Base-by-base conservation (phyloP, 257 asterid species). In the Solanum pimpinellifolium region DNA sequence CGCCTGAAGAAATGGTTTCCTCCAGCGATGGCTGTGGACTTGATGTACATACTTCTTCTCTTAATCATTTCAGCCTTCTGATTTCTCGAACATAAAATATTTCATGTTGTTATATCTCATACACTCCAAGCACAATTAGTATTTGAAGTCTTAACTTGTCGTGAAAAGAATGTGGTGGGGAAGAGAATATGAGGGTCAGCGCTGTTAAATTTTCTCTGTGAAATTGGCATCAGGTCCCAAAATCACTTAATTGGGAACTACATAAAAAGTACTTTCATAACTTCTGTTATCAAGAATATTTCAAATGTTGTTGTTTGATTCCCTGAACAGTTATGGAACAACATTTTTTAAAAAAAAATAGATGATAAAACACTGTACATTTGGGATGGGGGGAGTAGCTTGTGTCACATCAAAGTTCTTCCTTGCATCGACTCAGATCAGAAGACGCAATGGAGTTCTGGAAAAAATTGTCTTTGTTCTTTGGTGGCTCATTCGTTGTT, bases 1-100 rank as follows among this genome's bases (percentile, higher is more conserved):
- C 91, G 91, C 72, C 84, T 95, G 68, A 91, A 87, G 88, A 94
- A 92, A 90, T 95, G 99, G 99, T 95, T 97, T 89, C 99, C 99
- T 46, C 99, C 99, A 15, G 99, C 96, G 75, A 95, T 93, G 96
- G 98, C 98, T 75, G 89, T 95, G 88, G 93, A 97, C 83, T 88
- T 94, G 91, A 95, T 97, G 98, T 97, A 92, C 88, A 96, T 78
- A 66, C 27, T 90, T 87, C 11, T 12, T 44, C 39, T 75, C n/a
- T 82, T 65, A 12, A 84, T 69, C 68, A 46, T 69, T 85, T 87
- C 56, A 41, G 59, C 20, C 15, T 60, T 85, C 13, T 14, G 27
- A 20, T 69, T 27, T 33, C 16, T 11, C 9, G 3, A 42, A 39
- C 5, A 35, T 85, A 27, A 46, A 47, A 85, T 70, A 70, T 31